These are phyloP conservation scores for Gymnopilus junonius DNA, from an alignment of 768 basidiomycete genomes.

Conservation along the genomic window DNA sequence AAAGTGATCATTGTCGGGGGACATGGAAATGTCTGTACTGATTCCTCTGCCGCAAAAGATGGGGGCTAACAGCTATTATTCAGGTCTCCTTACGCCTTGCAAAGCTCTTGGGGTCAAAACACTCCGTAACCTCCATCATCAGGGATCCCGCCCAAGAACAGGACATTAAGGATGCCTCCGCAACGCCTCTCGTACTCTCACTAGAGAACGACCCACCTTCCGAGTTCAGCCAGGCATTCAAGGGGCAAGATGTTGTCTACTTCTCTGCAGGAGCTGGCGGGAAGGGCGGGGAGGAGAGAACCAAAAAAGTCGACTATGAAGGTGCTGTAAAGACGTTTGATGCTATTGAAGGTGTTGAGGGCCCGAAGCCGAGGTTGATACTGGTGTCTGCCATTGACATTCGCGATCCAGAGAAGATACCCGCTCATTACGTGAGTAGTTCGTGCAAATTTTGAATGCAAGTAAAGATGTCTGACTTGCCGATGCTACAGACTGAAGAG, in stretches of 20 bases:
- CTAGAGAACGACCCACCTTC: conserved; percentile 53
- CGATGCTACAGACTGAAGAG: conserved; percentile 40
- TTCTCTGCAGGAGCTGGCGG: conserved; percentile 59
- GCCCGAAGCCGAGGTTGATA: conserved; percentile 53
- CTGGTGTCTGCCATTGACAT: conserved; percentile 65
- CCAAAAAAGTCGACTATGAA: conserved; percentile 61
- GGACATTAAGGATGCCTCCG: conserved; percentile 48
- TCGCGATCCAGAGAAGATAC: conserved; percentile 51
- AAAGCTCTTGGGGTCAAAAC: conserved; percentile 43
- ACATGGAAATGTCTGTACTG: conserved; percentile 48
- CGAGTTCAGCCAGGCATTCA: conserved; percentile 52
- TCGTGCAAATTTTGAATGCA: background rate
- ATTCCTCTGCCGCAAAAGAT: background rate
- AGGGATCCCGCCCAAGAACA: conserved; percentile 49
- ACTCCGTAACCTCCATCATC: conserved; percentile 60
- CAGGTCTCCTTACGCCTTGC: conserved; percentile 56
- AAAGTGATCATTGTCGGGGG: conserved; percentile 59
- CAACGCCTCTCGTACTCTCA: conserved; percentile 56
- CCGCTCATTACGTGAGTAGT: conserved; percentile 54
- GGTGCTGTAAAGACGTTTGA: conserved; percentile 74
- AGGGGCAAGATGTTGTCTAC: conserved; percentile 45
- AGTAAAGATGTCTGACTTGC: background rate
- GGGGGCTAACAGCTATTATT: background rate
- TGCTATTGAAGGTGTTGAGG: conserved; percentile 55
- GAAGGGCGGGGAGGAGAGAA: conserved; percentile 58